Evolutionary conservation across 2,329 filamentous ascomycete genomes (phyloP), one percentile per base, ranked within the genome.

Genomic region (Sporothrix pseudoabietina): DNA sequence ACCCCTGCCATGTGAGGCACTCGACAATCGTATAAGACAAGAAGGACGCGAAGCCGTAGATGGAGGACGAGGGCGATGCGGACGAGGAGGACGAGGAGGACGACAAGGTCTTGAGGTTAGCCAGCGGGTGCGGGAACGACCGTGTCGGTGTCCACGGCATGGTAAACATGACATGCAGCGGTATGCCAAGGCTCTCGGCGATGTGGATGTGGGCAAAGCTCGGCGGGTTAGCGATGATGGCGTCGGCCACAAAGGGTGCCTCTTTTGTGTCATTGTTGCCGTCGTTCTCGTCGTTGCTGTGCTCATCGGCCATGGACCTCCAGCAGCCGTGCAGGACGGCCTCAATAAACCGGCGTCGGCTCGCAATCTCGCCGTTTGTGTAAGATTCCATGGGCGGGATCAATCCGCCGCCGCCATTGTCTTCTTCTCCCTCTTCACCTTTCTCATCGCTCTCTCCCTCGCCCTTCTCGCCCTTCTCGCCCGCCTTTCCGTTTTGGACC

Each of bases 1-100:
- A 84, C 0, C 94, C 94, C 80, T 97, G 94, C 94, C 94, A 97
- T 1, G 93, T 91, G 85, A 94, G 92, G 87, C 93, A 90, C 79
- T 95, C 92, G 1, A 95, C 91, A 41, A 95, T 82, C 0, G 91
- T 89, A 78, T 94, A 95, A 76, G 94, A 91, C 8, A 93, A 87
- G 76, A 93, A 93, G n/a, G 87, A 89, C 1, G 72, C 72, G 2
- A 70, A 54, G 9, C 65, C 57, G 54, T 73, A 69, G n/a, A 63
- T 9, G 12, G 65, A 35, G 1, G 44, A 30, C 10, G 52, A n/a
- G 1, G n/a, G 35, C 69, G 41, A 44, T 26, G 8, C 32, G 19
- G 72, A 49, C 7, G 30, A 47, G 6, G 30, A 66, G 1, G 39
- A 16, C 5, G 61, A 66, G 3, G 39, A n/a, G 1, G 61, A 66